Evolutionary conservation across 1,284 basidiomycete genomes (phyloP), one percentile per base, ranked within the genome.

Genomic region (Kalmanozyma brasiliensis): DNA sequence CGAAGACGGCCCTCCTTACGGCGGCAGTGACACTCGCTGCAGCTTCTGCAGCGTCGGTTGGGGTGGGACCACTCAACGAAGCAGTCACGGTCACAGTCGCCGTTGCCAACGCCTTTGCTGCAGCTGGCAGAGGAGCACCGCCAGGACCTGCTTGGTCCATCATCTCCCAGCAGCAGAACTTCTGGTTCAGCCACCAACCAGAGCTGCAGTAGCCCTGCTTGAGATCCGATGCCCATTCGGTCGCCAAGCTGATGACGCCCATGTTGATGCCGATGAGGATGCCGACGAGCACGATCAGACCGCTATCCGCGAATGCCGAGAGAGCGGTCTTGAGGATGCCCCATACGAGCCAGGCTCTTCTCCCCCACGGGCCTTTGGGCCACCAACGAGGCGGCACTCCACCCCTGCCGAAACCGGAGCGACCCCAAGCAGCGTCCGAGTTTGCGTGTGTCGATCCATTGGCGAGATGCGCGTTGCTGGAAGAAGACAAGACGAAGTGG

Each of bases 181-280:
- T 93, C 77, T 93, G 89, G 82, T 94, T 96, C 55, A 98, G 83
- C 95, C 96, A 99, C 96, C 96, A 98, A 3, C 93, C 94, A 55
- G 94, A 91, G 1, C 89, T 87, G 83, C 96, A 99, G 81, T 96
- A 95, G 0, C 96, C 96, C 85, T 94, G 91, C 85, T 98, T 98
- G 65, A 98, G 88, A 82, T 98, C 94, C 1, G 94, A 94, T 9
- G 98, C 87, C 96, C 96, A 99, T 83, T 91, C 92, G n/a, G 93
- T 96, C 57, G 94, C 86, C 74, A 98, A 96, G 35, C 93, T 94
- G 70, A 98, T 95, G 59, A 98, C 83, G 1, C 93, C 96, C 33
- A 94, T 93, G 74, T 93, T 95, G 44, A 96, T 78, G 20, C 96
- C 96, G 68, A 99, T 98, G 63, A 88, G 88, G 41, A 93, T 86